These are phyloP conservation scores for Amphibolis antarctica DNA, from an alignment of 106 monocot genomes.

Conservation along the genomic window DNA sequence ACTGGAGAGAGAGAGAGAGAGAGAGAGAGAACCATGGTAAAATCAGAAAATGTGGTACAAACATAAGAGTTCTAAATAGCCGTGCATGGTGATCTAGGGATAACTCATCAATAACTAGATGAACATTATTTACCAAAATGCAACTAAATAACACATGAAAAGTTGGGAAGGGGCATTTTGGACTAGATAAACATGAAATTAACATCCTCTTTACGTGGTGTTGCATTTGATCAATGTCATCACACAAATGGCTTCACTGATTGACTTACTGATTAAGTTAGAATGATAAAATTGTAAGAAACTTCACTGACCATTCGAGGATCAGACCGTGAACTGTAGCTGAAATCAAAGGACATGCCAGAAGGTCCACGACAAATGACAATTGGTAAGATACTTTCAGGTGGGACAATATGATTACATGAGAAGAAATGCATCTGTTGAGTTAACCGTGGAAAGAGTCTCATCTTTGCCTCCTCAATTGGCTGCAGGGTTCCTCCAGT, in stretches of 20 bases:
- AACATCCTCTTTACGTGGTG: too few species aligned
- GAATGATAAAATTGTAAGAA: not conserved
- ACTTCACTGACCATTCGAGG: slow-evolving; percentile 46
- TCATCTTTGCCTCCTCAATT: slow-evolving; percentile 79
- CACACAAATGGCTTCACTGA: not conserved
- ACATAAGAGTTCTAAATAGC: too few species aligned
- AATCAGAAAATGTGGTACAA: too few species aligned
- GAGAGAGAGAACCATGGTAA: too few species aligned
- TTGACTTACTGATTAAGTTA: not conserved
- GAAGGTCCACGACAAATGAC: slow-evolving; percentile 74
- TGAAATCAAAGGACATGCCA: slow-evolving; percentile 81
- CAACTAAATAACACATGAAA: too few species aligned
- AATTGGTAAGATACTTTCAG: slow-evolving; percentile 83
- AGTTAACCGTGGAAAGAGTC: slow-evolving; percentile 63
- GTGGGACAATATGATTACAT: slow-evolving; percentile 87
- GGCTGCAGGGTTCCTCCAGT: slow-evolving; percentile 92
- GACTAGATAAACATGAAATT: too few species aligned
- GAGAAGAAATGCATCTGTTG: slow-evolving; percentile 64
- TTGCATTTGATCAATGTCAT: not conserved
- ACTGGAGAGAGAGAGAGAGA: too few species aligned
- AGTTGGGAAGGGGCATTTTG: too few species aligned
- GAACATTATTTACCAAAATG: too few species aligned
- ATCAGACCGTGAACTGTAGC: slow-evolving; percentile 62
- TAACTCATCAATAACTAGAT: too few species aligned
- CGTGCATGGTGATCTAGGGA: too few species aligned